These are phyloP conservation scores for Keithomyces neogunnii DNA, from an alignment of 2,329 filamentous ascomycete genomes.

Conservation along the genomic window DNA sequence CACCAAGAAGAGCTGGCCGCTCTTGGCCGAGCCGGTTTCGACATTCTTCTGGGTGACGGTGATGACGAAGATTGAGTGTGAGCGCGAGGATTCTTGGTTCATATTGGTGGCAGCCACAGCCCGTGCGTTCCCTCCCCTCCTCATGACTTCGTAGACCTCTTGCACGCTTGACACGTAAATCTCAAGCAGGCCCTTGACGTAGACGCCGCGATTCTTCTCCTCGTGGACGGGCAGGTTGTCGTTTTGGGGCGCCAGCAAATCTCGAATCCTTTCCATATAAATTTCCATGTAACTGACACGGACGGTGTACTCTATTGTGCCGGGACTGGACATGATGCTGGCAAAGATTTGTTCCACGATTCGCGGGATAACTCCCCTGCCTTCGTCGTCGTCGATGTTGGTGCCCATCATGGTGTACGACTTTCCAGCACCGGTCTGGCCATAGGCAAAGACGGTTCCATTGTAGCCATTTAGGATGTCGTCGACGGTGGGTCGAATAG, in stretches of 20 bases:
- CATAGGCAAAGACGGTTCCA: constrained; percentile 96
- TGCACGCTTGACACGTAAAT: constrained; percentile 93
- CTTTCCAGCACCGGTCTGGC: constrained; percentile 96
- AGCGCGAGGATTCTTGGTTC: constrained; percentile 97
- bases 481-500: constrained; percentile 90
- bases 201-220: constrained; percentile 91
- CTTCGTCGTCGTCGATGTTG: constrained; percentile 82
- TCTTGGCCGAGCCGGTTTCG: constrained; percentile 91
- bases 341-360: constrained; percentile 97
- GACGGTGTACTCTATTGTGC: constrained; percentile 97
- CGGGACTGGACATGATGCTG: constrained; percentile 84
- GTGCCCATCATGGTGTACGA: constrained; percentile 84
- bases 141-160: constrained; percentile 95
- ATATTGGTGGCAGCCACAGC: constrained; percentile 97
- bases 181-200: constrained; percentile 90
- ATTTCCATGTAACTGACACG: constrained; percentile 99
- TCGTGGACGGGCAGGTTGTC: constrained; percentile 98
- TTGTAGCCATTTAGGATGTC: constrained; percentile 99
- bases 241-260: constrained; percentile 85
- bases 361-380: constrained; percentile 89
- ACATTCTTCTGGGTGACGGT: constrained; percentile 97
- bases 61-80: constrained; percentile 96
- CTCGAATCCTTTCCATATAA: constrained; percentile 97
- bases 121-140: constrained; percentile 79
- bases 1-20: constrained; percentile 91